Evolutionary conservation across 176 grass and related monocot species (phyloP).

Genomic region (Metroxylon sagu): DNA sequence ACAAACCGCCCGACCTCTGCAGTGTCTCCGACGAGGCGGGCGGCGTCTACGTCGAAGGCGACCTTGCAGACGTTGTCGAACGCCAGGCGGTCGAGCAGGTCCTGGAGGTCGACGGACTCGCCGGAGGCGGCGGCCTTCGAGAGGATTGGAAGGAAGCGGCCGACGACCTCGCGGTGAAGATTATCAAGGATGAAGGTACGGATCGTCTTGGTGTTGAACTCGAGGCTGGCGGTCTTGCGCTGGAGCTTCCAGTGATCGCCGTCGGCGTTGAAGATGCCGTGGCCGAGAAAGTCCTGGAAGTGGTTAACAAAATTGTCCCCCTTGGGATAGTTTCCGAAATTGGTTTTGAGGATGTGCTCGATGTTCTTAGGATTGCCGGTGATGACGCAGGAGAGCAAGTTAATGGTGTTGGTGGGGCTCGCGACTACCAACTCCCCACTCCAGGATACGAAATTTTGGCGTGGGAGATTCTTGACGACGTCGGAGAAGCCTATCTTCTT

Average conservation of each 20-base stretch:
- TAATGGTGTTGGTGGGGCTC: slow-evolving; percentile 11
- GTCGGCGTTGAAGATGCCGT: slow-evolving; percentile 7
- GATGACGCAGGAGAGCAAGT: slow-evolving; percentile 32
- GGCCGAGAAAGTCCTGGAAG: slow-evolving; percentile 8
- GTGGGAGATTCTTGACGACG: slow-evolving; percentile 50
- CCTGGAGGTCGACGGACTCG: slow-evolving; percentile 35
- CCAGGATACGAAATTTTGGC: slow-evolving; percentile 5
- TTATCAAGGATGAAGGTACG: not conserved
- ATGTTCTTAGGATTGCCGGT: slow-evolving; percentile 41
- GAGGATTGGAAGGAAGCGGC: slow-evolving; percentile 30
- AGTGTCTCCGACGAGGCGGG: slow-evolving; percentile 16
- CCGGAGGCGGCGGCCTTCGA: not conserved
- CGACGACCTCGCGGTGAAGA: not conserved
- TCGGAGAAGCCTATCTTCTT: slow-evolving; percentile 30
- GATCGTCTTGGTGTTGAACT: slow-evolving; percentile 13
- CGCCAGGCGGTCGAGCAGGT: slow-evolving; percentile 52
- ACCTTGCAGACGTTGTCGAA: slow-evolving; percentile 83
- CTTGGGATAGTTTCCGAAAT: not conserved
- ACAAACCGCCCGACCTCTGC: not conserved
- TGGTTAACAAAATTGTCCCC: not conserved
- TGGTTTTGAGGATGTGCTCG: slow-evolving; percentile 15
- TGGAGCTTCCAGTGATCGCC: not conserved
- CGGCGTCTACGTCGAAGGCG: slow-evolving; percentile 53
- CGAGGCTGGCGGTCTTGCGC: slow-evolving; percentile 9
- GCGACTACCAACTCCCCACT: slow-evolving; percentile 36